Percentiles rank a stretch among this genome's conserved stretches.
Evolutionary conservation across 768 basidiomycete species (phyloP).

Genomic region (Lactarius tabidus): DNA sequence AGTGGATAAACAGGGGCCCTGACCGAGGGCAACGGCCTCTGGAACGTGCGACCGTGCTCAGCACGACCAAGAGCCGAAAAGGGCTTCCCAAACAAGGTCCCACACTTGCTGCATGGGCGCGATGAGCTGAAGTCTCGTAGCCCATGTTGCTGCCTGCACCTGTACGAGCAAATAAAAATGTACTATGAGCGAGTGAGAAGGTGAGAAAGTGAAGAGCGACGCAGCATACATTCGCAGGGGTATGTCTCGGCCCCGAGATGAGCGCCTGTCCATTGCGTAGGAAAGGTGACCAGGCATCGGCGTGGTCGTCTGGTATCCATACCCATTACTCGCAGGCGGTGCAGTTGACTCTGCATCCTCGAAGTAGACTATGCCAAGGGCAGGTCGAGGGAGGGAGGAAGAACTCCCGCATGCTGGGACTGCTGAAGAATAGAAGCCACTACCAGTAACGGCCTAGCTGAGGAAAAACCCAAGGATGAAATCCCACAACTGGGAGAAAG

Average conservation of each 20-base stretch:
- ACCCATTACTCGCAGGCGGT: slow-evolving; percentile 44
- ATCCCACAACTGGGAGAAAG: too few species aligned
- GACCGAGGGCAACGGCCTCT: slow-evolving; percentile 26
- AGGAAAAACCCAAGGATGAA: slow-evolving; percentile 18
- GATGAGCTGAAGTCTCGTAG: slow-evolving; percentile 65
- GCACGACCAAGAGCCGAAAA: slow-evolving; percentile 59
- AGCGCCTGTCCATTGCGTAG: slow-evolving; percentile 57
- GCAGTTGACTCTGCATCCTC: slow-evolving; percentile 7
- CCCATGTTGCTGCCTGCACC: slow-evolving; percentile 65
- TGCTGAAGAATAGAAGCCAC: background rate
- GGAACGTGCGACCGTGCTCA: slow-evolving; percentile 30
- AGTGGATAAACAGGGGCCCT: slow-evolving; percentile 11
- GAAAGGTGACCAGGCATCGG: slow-evolving; percentile 67
- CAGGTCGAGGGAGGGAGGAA: slow-evolving; percentile 21
- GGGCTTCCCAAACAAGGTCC: slow-evolving; percentile 57
- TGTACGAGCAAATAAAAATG: background rate
- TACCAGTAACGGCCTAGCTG: slow-evolving; percentile 31
- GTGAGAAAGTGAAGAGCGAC: background rate
- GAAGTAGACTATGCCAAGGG: slow-evolving; percentile 19
- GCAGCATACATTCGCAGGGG: slow-evolving; percentile 57
- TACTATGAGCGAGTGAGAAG: background rate
- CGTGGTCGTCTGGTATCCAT: slow-evolving; percentile 57
- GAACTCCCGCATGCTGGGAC: slow-evolving; percentile 31
- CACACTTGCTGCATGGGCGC: slow-evolving; percentile 72
- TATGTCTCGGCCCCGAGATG: slow-evolving; percentile 58